A percentile compares a stretch with the other conserved stretches of the same genome.
These are phyloP conservation scores for Euphorbia pulcherrima DNA, from an alignment of 345 rosid genomes.

Conservation along the genomic window DNA sequence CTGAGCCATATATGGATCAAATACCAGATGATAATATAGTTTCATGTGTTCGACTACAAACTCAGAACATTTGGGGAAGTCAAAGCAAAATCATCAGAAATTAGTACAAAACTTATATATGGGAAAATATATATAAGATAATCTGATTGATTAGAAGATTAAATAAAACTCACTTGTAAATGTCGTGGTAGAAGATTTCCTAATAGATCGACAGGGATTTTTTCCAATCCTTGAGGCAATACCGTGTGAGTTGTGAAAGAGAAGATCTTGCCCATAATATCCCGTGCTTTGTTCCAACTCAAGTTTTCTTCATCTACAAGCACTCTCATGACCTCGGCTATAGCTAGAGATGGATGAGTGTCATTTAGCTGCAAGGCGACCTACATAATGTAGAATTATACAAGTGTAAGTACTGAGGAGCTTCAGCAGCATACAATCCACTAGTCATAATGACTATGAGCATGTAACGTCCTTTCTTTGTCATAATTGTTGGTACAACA, in stretches of 20 bases:
- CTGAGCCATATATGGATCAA: not conserved
- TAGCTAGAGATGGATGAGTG: slow-evolving; percentile 47
- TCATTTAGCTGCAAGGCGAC: slow-evolving; percentile 50
- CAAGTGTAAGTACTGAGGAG: not conserved
- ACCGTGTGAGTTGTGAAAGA: slow-evolving; percentile 46
- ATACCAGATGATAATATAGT: not conserved
- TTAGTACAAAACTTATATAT: not conserved
- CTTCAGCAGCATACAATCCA: not conserved
- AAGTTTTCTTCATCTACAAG: slow-evolving; percentile 46
- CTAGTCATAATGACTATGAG: slow-evolving; percentile 1
- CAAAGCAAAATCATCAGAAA: not conserved
- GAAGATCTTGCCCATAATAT: slow-evolving; percentile 37
- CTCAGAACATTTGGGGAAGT: not conserved
- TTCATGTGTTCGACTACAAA: not conserved
- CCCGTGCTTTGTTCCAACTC: slow-evolving; percentile 38
- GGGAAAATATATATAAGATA: not conserved
- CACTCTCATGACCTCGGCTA: slow-evolving; percentile 44
- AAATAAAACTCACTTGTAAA: slow-evolving; percentile 34
- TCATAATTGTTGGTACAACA: not conserved
- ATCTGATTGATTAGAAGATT: not conserved
- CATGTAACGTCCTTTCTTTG: not conserved
- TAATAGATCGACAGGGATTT: slow-evolving; percentile 44
- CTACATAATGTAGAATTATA: slow-evolving; percentile 22
- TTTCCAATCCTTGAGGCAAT: slow-evolving; percentile 40
- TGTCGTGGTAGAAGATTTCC: slow-evolving; percentile 47